Evolutionary conservation across 1,284 basidiomycete species (phyloP).

Genomic region (Stygiomarasmius scandens): DNA sequence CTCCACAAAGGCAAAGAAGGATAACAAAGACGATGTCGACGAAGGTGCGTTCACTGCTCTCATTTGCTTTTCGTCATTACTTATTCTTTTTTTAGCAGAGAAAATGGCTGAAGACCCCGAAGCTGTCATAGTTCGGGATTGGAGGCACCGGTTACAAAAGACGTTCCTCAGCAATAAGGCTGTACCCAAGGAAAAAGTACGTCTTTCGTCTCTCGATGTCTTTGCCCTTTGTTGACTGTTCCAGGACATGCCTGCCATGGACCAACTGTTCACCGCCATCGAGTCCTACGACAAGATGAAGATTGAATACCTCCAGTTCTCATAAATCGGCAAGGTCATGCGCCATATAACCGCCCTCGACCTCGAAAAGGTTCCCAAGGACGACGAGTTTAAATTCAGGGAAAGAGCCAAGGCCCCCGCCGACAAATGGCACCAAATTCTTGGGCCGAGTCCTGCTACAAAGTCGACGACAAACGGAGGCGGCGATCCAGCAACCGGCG

Average conservation of each 20-base stretch:
- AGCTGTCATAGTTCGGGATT: conserved; percentile 77
- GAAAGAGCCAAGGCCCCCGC: conserved; percentile 75
- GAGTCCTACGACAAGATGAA: conserved; percentile 86
- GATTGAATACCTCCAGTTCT: conserved; percentile 85
- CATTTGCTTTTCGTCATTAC: too few species aligned
- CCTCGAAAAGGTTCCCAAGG: conserved; percentile 72
- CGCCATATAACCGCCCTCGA: conserved; percentile 83
- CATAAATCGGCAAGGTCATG: conserved; percentile 99
- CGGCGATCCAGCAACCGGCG: not conserved
- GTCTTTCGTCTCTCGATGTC: conserved; percentile 32
- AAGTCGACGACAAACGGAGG: not conserved
- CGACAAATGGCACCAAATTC: conserved; percentile 72
- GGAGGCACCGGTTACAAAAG: conserved; percentile 91
- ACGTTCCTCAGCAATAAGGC: conserved; percentile 72
- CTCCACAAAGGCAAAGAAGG: conserved; percentile 68
- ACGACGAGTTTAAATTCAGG: conserved; percentile 87
- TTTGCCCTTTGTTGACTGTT: conserved; percentile 12
- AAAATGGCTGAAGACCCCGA: conserved; percentile 67
- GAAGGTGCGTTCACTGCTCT: conserved; percentile 8
- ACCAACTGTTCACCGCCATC: conserved; percentile 80
- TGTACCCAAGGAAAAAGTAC: conserved; percentile 50
- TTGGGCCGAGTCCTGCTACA: conserved; percentile 23
- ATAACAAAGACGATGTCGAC: conserved; percentile 60
- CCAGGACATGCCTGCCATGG: conserved; percentile 80
- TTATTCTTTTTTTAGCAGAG: conserved; percentile 28